A percentile compares a stretch with the other conserved stretches of the same genome.
Conservation (phyloP, 345 rosid species). For the Lumnitzera racemosa region DNA sequence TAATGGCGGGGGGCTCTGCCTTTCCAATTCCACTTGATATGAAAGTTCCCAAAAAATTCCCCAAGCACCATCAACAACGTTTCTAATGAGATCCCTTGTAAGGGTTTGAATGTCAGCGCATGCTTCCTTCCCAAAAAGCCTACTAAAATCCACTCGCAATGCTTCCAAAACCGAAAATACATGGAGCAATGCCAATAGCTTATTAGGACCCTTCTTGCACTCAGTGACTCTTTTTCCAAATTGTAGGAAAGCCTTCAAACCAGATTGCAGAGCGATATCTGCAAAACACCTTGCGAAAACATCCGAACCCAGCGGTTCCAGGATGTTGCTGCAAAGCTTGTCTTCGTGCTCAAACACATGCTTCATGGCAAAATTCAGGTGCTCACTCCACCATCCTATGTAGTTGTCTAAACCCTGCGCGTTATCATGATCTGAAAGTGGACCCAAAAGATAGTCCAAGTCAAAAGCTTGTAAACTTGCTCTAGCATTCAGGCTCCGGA, state of each 20-base stretch:
- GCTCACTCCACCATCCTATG: slow-evolving; percentile 46
- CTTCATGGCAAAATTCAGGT: slow-evolving; percentile 47
- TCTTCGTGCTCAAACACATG: slow-evolving; percentile 38
- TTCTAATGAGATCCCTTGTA: slow-evolving; percentile 51
- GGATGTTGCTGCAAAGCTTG: slow-evolving; percentile 41
- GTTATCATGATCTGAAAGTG: slow-evolving; percentile 33
- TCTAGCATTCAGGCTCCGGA: slow-evolving; percentile 30
- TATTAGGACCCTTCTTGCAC: slow-evolving; percentile 51
- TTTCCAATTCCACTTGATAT: slow-evolving; percentile 53
- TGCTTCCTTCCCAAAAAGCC: slow-evolving; percentile 44
- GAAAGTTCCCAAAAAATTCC: slow-evolving; percentile 76
- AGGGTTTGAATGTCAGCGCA: slow-evolving; percentile 42
- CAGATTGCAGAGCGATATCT: slow-evolving; percentile 42
- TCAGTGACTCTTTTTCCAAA: slow-evolving; percentile 54
- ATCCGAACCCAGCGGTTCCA: slow-evolving; percentile 22
- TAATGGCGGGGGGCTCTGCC: slow-evolving; percentile 42
- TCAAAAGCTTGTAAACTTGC: slow-evolving; percentile 30
- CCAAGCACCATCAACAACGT: slow-evolving; percentile 46
- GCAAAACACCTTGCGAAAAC: slow-evolving; percentile 37
- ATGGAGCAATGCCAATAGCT: slow-evolving; percentile 59
- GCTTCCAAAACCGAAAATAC: slow-evolving; percentile 49
- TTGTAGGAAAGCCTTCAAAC: slow-evolving; percentile 33
- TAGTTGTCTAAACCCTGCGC: slow-evolving; percentile 31
- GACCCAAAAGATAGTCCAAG: slow-evolving; percentile 37
- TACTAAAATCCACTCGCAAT: slow-evolving; percentile 55